A percentile compares a stretch with the other conserved stretches of the same genome.
Conservation (phyloP, 2,329 filamentous ascomycete genomes). For the Colletotrichum kahawae region DNA sequence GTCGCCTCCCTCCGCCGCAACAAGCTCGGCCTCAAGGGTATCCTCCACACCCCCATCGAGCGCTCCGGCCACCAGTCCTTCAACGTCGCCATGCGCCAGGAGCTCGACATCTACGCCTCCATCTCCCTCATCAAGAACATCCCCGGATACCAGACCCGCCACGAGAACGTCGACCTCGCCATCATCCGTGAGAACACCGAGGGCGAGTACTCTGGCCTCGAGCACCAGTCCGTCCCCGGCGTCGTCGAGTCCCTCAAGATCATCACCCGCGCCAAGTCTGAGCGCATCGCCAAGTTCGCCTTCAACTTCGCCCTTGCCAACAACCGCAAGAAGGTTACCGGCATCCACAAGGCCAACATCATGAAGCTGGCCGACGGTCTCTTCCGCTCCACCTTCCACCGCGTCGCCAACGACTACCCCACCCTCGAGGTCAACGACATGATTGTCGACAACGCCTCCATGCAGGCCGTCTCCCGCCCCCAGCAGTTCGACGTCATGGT, state of each 20-base stretch:
- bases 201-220: constrained; percentile 98
- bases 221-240: constrained; percentile 95
- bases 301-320: constrained; percentile 98
- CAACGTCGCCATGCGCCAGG: constrained; percentile 98
- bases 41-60: constrained; percentile 96
- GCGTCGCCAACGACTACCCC: constrained; percentile 91
- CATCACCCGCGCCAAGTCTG: constrained; percentile 98
- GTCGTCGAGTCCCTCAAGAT: constrained; percentile 99
- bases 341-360: constrained; percentile 99
- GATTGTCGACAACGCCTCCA: constrained; percentile 99
- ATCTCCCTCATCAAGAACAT: constrained; percentile 99
- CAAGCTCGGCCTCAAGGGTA: constrained; percentile 98
- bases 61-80: constrained; percentile 98
- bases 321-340: constrained; percentile 98
- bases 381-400: constrained; percentile 97
- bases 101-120: constrained; percentile 99
- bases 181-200: constrained; percentile 99
- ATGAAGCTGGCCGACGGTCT: constrained; percentile 99
- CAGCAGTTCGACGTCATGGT: constrained; percentile 99
- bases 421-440: constrained; percentile 97
- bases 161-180: constrained; percentile 96
- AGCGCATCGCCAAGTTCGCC: constrained; percentile 98
- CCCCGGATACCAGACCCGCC: constrained; percentile 95
- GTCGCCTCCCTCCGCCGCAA: constrained; percentile 96
- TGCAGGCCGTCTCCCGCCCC: constrained; percentile 95